A percentile compares a stretch with the other conserved stretches of the same genome.
These are phyloP conservation scores for Cylindrodendrum hubeiense DNA, from an alignment of 2,329 filamentous ascomycete species.

Conservation along the genomic window DNA sequence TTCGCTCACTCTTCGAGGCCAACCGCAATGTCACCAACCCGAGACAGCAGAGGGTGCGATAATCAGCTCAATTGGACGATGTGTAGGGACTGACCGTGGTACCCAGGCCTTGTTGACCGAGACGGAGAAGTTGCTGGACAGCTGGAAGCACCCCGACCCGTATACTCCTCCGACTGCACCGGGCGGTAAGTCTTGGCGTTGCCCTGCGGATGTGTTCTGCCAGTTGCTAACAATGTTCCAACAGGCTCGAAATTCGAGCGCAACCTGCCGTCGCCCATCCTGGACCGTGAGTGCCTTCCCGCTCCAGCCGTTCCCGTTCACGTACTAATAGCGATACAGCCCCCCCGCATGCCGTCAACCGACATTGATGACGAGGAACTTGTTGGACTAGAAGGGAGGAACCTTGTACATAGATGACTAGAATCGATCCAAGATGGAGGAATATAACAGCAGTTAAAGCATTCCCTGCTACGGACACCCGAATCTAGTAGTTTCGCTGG, in stretches of 20 bases:
- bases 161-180: slow-evolving; percentile 91
- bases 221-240: slow-evolving; percentile 28
- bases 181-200: slow-evolving; percentile 73
- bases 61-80: slow-evolving; percentile 1
- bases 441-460: slow-evolving; percentile 29
- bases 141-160: slow-evolving; percentile 98
- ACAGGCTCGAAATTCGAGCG: slow-evolving; percentile 95
- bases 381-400: slow-evolving; percentile 20
- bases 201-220: not conserved
- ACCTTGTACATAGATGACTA: slow-evolving; percentile 38
- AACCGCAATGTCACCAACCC: slow-evolving; percentile 89
- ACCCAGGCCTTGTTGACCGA: slow-evolving; percentile 83
- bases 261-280: slow-evolving; percentile 84
- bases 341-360: slow-evolving; percentile 44
- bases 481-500: not conserved
- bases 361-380: slow-evolving; percentile 35
- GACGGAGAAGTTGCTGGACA: slow-evolving; percentile 87
- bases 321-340: slow-evolving; percentile 39
- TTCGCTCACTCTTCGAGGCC: slow-evolving; percentile 93
- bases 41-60: slow-evolving; percentile 83
- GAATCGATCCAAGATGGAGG: slow-evolving; percentile 22
- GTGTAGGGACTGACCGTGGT: slow-evolving; percentile 16
- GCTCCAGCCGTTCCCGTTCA: not conserved
- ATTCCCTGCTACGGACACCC: not conserved
- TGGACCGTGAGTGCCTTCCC: slow-evolving; percentile 76